Base-by-base conservation (phyloP, 1,284 basidiomycete genomes). In the Boletellus deceptivus region DNA sequence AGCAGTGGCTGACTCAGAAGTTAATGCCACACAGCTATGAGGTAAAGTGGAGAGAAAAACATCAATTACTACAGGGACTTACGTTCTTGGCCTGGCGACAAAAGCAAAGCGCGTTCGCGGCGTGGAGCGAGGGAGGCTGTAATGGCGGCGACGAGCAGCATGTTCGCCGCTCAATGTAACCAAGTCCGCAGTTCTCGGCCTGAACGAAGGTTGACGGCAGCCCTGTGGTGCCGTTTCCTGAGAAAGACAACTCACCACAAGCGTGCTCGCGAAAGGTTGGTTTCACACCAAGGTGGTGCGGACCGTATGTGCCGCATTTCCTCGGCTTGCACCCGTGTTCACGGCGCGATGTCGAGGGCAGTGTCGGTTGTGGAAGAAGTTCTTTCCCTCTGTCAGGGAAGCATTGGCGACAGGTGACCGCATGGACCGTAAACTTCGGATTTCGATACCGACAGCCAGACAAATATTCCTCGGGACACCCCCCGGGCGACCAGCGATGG, bases 111-210 rank as follows among this genome's bases (percentile, higher is more conserved):
- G 55, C 39, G 41, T 49, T 16, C 45, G 43, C 55, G 43, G 57
- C 42, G 49, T 59, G 64, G 58, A 53, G 48, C 3, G 20, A 63
- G 50, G 50, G 52, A 45, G 64, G 63, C 46, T 52, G 48, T 63
- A 35, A 31, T 25, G 35, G 42, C 41, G 41, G 53, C 47, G 48
- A 64, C 48, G 16, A 48, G 29, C 22, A 45, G 22, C 25, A 41
- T 53, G 42, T 48, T 54, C 53, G 52, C 61, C 64, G 61, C 62
- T 63, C 49, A 65, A 67, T 16, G n/a, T n/a, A 39, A 49, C 25
- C 43, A 38, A 24, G 35, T 49, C 58, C 61, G 60, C 46, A 45
- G 20, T 65, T 67, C 53, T 59, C 61, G 62, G 62, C 41, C 29
- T 31, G 29, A 31, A 31, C 47, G 43, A 47, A 46, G 34, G 11